These are phyloP conservation scores for Boletus bicolor DNA, from an alignment of 768 basidiomycete species.

Conservation along the genomic window DNA sequence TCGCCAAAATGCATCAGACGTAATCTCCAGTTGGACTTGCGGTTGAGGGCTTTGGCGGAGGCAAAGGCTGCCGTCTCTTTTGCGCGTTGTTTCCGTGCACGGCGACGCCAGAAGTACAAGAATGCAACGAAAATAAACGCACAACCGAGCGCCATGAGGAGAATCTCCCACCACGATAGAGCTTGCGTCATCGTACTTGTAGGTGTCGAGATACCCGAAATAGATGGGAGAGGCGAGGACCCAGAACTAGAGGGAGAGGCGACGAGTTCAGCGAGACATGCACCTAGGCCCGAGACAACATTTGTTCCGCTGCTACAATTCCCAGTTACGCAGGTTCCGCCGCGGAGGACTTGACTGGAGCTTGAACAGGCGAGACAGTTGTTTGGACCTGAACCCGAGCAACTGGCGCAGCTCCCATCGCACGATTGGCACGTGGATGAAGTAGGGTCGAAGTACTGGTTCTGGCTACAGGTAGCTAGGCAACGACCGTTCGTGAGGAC, in stretches of 20 bases:
- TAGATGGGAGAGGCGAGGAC: constrained; percentile 43
- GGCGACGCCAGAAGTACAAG: constrained; percentile 67
- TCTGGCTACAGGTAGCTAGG: constrained; percentile 69
- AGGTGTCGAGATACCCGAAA: constrained; percentile 59
- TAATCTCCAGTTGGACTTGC: constrained; percentile 50
- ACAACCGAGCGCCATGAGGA: constrained; percentile 79
- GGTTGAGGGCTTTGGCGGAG: constrained; percentile 50
- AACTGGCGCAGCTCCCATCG: constrained; percentile 76
- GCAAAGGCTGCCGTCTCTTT: constrained; percentile 67
- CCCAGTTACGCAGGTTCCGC: constrained; percentile 61
- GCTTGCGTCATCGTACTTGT: constrained; percentile 34
- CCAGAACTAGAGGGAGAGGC: constrained; percentile 43
- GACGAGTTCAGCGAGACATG: constrained; percentile 75
- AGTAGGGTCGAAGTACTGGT: constrained; percentile 68
- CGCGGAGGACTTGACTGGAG: constrained; percentile 55
- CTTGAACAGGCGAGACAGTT: constrained; percentile 75
- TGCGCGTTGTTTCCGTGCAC: constrained; percentile 63
- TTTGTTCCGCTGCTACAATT: constrained; percentile 54
- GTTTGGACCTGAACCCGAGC: constrained; percentile 62
- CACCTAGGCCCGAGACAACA: constrained; percentile 68
- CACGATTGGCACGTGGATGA: constrained; percentile 66
- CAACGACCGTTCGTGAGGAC: constrained; percentile 76
- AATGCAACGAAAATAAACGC: constrained; percentile 72
- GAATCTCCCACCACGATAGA: constrained; percentile 80
- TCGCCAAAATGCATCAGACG: constrained; percentile 56